Evolutionary conservation across 1,139 yeast species (phyloP).

Genomic region (Nakaseomyces kungkrabaensis): DNA sequence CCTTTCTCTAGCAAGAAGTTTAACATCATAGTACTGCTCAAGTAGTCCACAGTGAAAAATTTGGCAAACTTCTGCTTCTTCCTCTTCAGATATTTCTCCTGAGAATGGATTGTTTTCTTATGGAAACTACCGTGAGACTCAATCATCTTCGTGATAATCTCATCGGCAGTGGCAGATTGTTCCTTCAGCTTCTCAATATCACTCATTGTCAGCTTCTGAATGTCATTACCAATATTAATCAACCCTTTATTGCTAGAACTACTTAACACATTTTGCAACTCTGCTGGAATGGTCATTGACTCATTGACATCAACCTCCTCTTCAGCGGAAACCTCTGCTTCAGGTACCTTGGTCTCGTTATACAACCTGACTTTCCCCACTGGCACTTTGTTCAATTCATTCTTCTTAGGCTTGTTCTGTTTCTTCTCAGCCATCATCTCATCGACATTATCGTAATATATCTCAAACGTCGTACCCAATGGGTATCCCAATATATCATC

Average conservation of each 20-base stretch:
- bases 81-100: constrained; percentile 82
- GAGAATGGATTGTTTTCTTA: constrained; percentile 80
- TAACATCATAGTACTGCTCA: constrained; percentile 68
- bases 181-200: constrained; percentile 76
- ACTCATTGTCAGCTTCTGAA: constrained; percentile 62
- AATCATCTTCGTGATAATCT: constrained; percentile 71
- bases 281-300: constrained; percentile 13
- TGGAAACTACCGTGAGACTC: constrained; percentile 80
- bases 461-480: constrained; percentile 85
- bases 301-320: constrained; percentile 9
- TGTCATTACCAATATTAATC: constrained; percentile 60
- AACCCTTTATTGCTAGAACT: constrained; percentile 63
- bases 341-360: neutral
- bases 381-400: constrained; percentile 16
- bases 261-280: constrained; percentile 32
- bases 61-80: constrained; percentile 87
- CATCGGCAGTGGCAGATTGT: constrained; percentile 63
- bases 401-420: constrained; percentile 20
- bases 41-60: constrained; percentile 69
- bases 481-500: constrained; percentile 71
- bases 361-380: constrained; percentile 21
- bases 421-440: constrained; percentile 17
- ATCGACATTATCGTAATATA: constrained; percentile 39
- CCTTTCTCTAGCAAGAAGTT: constrained; percentile 63
- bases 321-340: neutral